Evolutionary conservation across 805 yeast genomes (phyloP).

Genomic region (Priceomyces medius): DNA sequence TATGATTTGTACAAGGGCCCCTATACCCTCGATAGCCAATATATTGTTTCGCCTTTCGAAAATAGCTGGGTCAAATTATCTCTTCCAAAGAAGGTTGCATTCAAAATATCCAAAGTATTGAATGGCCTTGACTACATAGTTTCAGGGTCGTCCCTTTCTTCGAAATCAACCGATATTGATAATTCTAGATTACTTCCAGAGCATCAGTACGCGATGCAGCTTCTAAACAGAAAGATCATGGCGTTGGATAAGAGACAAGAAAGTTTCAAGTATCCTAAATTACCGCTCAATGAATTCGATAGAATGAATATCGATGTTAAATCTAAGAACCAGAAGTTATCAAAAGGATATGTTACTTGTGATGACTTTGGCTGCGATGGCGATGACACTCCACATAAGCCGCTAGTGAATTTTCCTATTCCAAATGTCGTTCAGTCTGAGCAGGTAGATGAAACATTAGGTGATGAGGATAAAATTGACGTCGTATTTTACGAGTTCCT

Average conservation of each 20-base stretch:
- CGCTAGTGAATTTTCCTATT: conserved; percentile 55
- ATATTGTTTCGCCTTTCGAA: conserved; percentile 79
- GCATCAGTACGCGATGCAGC: conserved; percentile 16
- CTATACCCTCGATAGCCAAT: conserved; percentile 77
- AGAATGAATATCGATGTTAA: background rate
- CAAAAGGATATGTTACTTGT: conserved; percentile 74
- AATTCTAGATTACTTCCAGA: conserved; percentile 20
- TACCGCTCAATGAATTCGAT: background rate
- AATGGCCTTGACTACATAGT: conserved; percentile 54
- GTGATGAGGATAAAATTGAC: conserved; percentile 45
- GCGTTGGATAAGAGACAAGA: background rate
- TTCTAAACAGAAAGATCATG: background rate
- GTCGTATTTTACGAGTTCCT: conserved; percentile 81
- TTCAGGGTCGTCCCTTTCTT: background rate
- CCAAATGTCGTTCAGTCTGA: conserved; percentile 77
- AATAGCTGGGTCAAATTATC: conserved; percentile 73
- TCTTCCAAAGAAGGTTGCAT: conserved; percentile 59
- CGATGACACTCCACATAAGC: conserved; percentile 73
- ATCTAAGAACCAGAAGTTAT: conserved; percentile 15
- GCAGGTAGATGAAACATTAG: conserved; percentile 26
- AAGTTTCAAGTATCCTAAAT: background rate
- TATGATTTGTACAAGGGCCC: conserved; percentile 85
- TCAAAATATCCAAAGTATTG: conserved; percentile 50
- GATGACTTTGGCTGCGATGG: conserved; percentile 89
- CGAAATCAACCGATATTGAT: conserved; percentile 7